Evolutionary conservation across 306 rosid species (phyloP).

Genomic region (Fragaria vesca): DNA sequence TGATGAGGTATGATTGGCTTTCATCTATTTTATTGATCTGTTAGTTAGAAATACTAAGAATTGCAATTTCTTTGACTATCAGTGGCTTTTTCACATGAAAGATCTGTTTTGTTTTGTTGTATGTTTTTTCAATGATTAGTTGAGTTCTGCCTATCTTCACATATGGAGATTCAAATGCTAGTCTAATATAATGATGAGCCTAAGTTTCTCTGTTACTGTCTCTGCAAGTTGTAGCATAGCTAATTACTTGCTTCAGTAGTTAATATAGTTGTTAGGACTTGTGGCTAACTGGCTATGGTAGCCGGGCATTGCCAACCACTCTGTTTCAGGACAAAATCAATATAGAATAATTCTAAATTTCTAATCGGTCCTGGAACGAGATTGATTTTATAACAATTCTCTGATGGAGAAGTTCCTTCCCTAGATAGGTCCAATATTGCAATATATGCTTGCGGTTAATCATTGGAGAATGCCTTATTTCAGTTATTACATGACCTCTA

Average conservation of each 20-base stretch:
- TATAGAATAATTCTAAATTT: not conserved
- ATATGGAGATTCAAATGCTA: not conserved
- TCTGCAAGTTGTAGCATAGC: not conserved
- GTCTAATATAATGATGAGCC: not conserved
- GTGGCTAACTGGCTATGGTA: not conserved
- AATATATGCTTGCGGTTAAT: not conserved
- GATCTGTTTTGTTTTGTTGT: not conserved
- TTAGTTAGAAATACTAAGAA: not conserved
- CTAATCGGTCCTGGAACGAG: not conserved
- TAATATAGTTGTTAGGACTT: not conserved
- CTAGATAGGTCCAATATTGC: not conserved
- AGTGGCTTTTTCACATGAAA: not conserved
- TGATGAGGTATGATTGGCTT: conserved; percentile 54
- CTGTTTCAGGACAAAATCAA: not conserved
- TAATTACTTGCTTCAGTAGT: not conserved
- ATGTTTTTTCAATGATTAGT: not conserved
- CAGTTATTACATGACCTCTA: not conserved
- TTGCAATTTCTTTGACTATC: not conserved
- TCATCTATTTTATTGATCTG: not conserved
- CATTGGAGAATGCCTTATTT: not conserved
- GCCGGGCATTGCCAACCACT: not conserved
- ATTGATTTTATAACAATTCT: not conserved
- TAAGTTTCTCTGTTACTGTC: not conserved
- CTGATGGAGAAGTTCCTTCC: not conserved
- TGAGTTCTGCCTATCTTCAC: not conserved